phyloP scores from a whole-genome alignment of 2,329 filamentous ascomycete species.

The Emericellopsis atlantica region DNA sequence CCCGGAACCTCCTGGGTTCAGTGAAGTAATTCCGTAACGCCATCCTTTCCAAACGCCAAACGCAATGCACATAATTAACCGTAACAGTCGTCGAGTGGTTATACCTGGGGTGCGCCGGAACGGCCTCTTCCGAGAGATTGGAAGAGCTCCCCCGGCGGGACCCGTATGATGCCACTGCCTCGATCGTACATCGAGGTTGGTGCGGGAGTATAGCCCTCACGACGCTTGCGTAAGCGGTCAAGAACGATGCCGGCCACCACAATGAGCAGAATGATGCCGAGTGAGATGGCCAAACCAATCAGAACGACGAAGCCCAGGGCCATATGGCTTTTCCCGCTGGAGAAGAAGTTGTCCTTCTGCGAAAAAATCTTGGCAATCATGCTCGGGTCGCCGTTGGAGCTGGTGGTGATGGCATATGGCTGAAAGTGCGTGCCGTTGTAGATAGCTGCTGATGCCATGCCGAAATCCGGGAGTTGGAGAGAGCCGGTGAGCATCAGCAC shows the following conservation, averaged over 20 bases:
- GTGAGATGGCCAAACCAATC: slow-evolving; percentile 66
- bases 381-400: slow-evolving; percentile 49
- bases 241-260: slow-evolving; percentile 63
- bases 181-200: slow-evolving; percentile 53
- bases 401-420: slow-evolving; percentile 72
- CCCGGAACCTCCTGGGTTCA: too few relatives aligned
- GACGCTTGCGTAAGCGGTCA: slow-evolving; percentile 63
- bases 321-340: slow-evolving; percentile 38
- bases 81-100: slow-evolving; percentile 8
- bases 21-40: neutral
- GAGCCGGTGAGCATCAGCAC: slow-evolving; percentile 76
- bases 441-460: slow-evolving; percentile 71
- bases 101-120: slow-evolving; percentile 38
- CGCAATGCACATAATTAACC: neutral
- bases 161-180: slow-evolving; percentile 42
- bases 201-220: slow-evolving; percentile 70
- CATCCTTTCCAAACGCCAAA: slow-evolving; percentile 4
- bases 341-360: slow-evolving; percentile 68
- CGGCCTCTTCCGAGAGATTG: slow-evolving; percentile 37
- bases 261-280: slow-evolving; percentile 65
- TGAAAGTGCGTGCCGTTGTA: slow-evolving; percentile 72
- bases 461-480: slow-evolving; percentile 62
- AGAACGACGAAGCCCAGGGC: slow-evolving; percentile 68
- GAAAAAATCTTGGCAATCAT: slow-evolving; percentile 76
- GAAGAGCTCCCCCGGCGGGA: slow-evolving; percentile 49